Evolutionary conservation across 768 basidiomycete species (phyloP), one percentile per base, ranked within the genome.

Genomic region (Kwoniella sp.): DNA sequence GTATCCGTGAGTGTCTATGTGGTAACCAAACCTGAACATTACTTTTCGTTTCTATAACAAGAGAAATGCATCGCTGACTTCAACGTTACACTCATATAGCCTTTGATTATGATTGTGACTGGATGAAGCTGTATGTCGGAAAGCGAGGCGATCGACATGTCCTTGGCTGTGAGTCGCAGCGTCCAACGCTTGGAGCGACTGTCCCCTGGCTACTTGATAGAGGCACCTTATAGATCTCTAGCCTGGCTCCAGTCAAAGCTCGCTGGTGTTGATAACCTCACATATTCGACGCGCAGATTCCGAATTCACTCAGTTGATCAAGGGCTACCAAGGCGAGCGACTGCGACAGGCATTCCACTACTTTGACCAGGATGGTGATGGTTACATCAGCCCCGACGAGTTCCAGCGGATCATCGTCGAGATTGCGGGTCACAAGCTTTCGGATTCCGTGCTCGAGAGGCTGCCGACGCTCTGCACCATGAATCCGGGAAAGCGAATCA

Each of bases 281-380:
- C 61, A 29, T 25, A 53, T 28, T 5, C 15, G 13, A 13, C n/a
- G 9, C 45, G 45, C 72, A 93, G 90, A 94, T 83, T 90, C 90
- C 79, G 94, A 98, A 82, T 98, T 98, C 82, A 96, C 93, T 30
- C 94, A 97, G 82, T 83, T 98, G 65, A 96, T 99, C 92, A 98
- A 97, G 82, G 95, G 93, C 48, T 86, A 97, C 61, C 96, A 97
- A 83, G 96, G 94, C 76, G 96, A 99, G 82, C 89, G 96, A 31
- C 84, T 99, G 60, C 90, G 96, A 66, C 96, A 99, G 82, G 90
- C 93, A 26, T 99, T 98, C 85, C 90, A 87, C 82, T 87, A 88
- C 82, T 85, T 98, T 77, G 95, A 98, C 82, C 83, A 84, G 55
- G 90, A 95, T 77, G 87, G 90, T 76, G 91, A 95, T 76, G 96